A percentile compares a stretch with the other conserved stretches of the same genome.
Evolutionary conservation across 2,329 filamentous ascomycete species (phyloP).

Genomic region (Atkinsonella texensis): DNA sequence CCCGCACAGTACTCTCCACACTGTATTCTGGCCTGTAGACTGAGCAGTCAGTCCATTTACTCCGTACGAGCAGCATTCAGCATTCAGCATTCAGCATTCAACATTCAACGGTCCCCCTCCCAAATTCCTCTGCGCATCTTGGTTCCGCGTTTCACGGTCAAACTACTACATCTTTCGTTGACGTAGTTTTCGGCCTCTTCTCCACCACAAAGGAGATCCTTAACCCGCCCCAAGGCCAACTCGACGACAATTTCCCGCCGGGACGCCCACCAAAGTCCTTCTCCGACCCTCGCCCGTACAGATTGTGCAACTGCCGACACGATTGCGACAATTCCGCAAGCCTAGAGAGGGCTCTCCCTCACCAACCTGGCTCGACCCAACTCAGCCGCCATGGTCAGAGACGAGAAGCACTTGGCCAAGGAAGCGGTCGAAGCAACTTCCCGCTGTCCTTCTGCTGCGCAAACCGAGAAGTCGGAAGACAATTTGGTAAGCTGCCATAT

Average conservation of each 20-base stretch:
- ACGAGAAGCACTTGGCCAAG: constrained; percentile 16
- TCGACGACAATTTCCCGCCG: neutral
- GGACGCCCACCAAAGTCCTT: neutral
- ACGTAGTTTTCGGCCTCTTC: neutral
- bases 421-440: constrained; percentile 11
- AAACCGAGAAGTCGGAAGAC: constrained; percentile 8
- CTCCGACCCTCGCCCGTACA: neutral
- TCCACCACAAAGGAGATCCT: neutral
- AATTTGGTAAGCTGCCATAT: constrained; percentile 5
- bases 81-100: neutral
- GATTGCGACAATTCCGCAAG: constrained; percentile 10
- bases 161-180: neutral
- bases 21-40: no score
- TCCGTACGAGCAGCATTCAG: no score
- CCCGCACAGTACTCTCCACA: no score
- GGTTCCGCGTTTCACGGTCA: no score
- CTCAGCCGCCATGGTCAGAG: constrained; percentile 15
- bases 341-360: constrained; percentile 8
- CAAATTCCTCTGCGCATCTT: no score
- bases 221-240: neutral
- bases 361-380: neutral
- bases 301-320: neutral
- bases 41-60: no score
- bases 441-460: constrained; percentile 9
- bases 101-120: no score